A percentile compares a stretch with the other conserved stretches of the same genome.
phyloP scores from a whole-genome alignment of 73 alveolate genomes.

The Blepharisma stoltei region DNA sequence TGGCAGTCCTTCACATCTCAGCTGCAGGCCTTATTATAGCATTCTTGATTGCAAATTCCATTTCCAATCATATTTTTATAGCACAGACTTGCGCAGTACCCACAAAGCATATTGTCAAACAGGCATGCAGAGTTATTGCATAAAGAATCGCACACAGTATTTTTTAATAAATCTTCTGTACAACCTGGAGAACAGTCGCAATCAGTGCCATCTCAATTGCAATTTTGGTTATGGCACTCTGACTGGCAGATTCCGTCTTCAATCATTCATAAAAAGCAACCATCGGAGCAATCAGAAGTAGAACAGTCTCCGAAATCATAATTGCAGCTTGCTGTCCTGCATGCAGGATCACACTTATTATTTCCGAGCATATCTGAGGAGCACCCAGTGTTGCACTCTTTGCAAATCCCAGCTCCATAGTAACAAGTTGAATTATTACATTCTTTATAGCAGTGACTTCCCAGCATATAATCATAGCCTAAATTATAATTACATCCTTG shows the following conservation, averaged over 20 bases:
- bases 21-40: not conserved
- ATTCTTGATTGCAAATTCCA: not conserved
- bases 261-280: not conserved
- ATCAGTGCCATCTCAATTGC: no score
- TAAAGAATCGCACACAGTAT: not conserved
- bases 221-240: no score
- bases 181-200: not conserved
- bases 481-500: not conserved
- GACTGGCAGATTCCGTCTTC: no score
- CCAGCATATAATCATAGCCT: no score
- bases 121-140: constrained; percentile 5
- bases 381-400: not conserved
- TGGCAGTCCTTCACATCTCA: not conserved
- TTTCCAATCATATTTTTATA: not conserved
- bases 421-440: no score
- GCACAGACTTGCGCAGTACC: not conserved
- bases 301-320: constrained; percentile 8
- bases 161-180: not conserved
- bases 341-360: not conserved
- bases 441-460: no score
- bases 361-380: not conserved
- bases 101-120: not conserved
- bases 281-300: not conserved
- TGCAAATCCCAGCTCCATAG: no score
- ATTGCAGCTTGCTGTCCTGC: not conserved